Conservation (phyloP, 805 yeast genomes). For the Candida silvatica region DNA sequence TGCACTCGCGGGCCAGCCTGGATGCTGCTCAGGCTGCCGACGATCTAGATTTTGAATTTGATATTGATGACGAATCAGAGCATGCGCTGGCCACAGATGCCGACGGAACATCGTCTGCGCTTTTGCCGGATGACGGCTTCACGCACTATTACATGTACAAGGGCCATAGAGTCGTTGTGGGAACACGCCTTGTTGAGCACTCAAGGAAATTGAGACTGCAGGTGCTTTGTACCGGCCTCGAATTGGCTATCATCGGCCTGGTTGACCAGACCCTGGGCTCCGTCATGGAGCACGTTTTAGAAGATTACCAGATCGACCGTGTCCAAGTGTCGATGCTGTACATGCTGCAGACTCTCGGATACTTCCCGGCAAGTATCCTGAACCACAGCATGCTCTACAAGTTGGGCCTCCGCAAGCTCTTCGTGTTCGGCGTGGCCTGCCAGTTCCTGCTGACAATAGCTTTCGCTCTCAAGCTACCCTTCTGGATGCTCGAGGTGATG, state of each 20-base stretch:
- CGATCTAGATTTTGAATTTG: too few relatives aligned
- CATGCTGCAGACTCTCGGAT: conserved; percentile 46
- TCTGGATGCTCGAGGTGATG: conserved; percentile 28
- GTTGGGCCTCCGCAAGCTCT: conserved; percentile 44
- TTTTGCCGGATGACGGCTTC: background rate
- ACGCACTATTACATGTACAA: conserved; percentile 5
- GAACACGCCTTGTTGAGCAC: conserved; percentile 30
- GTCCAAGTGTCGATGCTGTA: conserved; percentile 40
- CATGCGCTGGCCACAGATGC: too few relatives aligned
- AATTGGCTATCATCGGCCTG: conserved; percentile 42
- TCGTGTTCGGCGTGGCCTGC: conserved; percentile 12
- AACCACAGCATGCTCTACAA: conserved; percentile 33
- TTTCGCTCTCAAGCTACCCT: conserved; percentile 33
- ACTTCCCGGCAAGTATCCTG: conserved; percentile 40
- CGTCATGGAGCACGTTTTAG: conserved; percentile 41
- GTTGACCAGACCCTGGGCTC: conserved; percentile 58
- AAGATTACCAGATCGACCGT: conserved; percentile 39
- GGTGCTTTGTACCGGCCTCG: conserved; percentile 28
- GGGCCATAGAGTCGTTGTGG: conserved; percentile 23
- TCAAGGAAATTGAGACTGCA: conserved; percentile 34
- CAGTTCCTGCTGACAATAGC: conserved; percentile 14
- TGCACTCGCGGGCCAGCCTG: too few relatives aligned
- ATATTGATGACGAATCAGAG: too few relatives aligned
- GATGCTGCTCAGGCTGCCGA: too few relatives aligned
- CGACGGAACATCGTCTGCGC: too few relatives aligned